A percentile compares a stretch with the other conserved stretches of the same genome.
Conservation (phyloP, 371 early-diverging fungal genomes). For the Mucor lusitanicus region DNA sequence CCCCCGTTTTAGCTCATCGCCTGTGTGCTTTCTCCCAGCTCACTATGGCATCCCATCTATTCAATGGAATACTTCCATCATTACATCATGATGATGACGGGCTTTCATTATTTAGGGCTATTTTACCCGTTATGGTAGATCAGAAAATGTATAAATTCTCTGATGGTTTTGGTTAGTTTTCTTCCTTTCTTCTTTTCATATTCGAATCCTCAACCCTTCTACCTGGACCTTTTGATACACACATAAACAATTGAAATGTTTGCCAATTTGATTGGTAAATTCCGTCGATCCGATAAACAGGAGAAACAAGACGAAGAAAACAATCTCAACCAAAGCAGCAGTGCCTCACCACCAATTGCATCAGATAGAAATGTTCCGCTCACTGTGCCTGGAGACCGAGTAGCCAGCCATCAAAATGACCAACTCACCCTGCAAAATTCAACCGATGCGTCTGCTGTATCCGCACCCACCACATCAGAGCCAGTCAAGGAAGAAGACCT, state of each 20-base stretch:
- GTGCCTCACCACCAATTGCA: background rate
- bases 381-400: background rate
- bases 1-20: too few relatives aligned
- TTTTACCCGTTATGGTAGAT: background rate
- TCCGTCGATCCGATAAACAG: background rate
- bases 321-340: background rate
- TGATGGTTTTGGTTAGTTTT: background rate
- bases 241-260: background rate
- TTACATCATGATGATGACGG: background rate
- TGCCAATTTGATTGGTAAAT: background rate
- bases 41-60: background rate
- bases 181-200: background rate
- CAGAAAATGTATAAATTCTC: background rate
- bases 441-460: background rate
- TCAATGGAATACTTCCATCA: background rate
- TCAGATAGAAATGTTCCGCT: background rate
- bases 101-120: background rate
- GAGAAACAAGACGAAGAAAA: background rate
- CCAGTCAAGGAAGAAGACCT: conserved; percentile 1
- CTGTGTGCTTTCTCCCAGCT: too few relatives aligned
- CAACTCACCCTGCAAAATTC: background rate
- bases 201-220: background rate
- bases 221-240: background rate
- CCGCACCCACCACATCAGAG: background rate
- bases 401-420: background rate